Base-by-base conservation (phyloP, 352 stramenopile species). In the Ophiocytium majus region DNA sequence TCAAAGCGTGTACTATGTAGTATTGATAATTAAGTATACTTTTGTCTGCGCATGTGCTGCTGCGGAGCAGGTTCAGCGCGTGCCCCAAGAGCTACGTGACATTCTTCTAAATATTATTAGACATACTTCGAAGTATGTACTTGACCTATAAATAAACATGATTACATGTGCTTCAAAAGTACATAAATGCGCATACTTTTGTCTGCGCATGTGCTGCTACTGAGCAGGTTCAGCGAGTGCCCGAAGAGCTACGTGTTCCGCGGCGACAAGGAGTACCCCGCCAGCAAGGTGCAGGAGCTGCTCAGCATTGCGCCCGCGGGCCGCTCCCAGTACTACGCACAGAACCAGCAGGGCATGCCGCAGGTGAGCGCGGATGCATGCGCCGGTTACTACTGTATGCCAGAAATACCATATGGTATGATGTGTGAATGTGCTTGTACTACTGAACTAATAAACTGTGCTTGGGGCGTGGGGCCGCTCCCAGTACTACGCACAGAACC, bases 191-290 rank as follows among this genome's bases (percentile, higher is more conserved):
- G 43, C 43, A 57, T 14, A 57, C 43, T 57, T 57, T 14, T 57
- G 5, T 57, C 14, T 57, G 5, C 43, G 43, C 43, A 14, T 57
- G 5, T 57, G 5, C 43, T 57, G 43, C 43, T 14, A 14, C 43
- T 57, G 5, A 14, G 31, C 75, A 81, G 75, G 0, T 88, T 89
- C 63, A 64, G 78, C 35, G 84, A 89, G 1, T 88, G 86, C 76
- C 85, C 86, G 9, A 89, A 89, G 85, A 89, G 85, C 81, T 98
- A 99, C 90, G 97, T 99, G n/a, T 98, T 99, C 89, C 92, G 97
- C 43, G 97, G 97, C 35, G 98, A 98, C 90, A 98, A 98, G 89
- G 96, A 99, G 88, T 99, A 99, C 85, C 92, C 93, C 43, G 91
- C 95, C 0, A 33, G 57, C 0, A 88, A 82, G 81, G 95, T 99